Evolutionary conservation across 2,329 filamentous ascomycete genomes (phyloP).

Genomic region (Arthroderma sp.): DNA sequence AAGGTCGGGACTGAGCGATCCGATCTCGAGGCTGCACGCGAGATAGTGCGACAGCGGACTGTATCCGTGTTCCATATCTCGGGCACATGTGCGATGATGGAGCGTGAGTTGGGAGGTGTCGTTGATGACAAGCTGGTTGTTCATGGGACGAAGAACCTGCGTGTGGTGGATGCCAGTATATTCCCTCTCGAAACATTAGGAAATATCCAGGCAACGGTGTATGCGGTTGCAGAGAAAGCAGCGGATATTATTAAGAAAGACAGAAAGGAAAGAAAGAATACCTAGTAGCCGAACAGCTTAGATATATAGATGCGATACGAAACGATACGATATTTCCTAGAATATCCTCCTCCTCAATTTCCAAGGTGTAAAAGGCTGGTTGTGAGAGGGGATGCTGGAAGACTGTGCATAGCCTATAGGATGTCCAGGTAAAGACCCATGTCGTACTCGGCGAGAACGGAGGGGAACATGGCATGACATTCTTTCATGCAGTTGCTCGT

Average conservation of each 20-base stretch:
- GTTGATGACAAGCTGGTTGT: conserved; percentile 20
- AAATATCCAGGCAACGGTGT: conserved; percentile 17
- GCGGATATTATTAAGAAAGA: conserved; percentile 19
- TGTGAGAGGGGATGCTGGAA: no score
- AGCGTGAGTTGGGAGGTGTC: conserved; percentile 21
- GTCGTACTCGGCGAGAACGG: no score
- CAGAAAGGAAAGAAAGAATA: no score
- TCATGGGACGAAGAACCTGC: conserved; percentile 21
- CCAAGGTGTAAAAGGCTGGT: no score
- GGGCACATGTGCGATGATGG: conserved; percentile 22
- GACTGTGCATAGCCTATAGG: no score
- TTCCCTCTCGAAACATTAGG: conserved; percentile 18
- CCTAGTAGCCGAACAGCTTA: no score
- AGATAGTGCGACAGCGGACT: conserved; percentile 8
- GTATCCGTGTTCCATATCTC: conserved; percentile 20
- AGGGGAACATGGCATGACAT: no score
- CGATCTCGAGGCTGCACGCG: not conserved
- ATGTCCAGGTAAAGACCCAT: no score
- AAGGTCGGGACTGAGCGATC: not conserved
- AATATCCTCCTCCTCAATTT: no score
- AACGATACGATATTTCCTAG: no score
- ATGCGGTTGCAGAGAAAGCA: conserved; percentile 20
- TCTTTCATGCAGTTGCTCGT: no score
- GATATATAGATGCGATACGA: no score
- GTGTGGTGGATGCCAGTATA: conserved; percentile 22